Evolutionary conservation across 306 rosid species (phyloP).

Genomic region (Lotus japonicus): DNA sequence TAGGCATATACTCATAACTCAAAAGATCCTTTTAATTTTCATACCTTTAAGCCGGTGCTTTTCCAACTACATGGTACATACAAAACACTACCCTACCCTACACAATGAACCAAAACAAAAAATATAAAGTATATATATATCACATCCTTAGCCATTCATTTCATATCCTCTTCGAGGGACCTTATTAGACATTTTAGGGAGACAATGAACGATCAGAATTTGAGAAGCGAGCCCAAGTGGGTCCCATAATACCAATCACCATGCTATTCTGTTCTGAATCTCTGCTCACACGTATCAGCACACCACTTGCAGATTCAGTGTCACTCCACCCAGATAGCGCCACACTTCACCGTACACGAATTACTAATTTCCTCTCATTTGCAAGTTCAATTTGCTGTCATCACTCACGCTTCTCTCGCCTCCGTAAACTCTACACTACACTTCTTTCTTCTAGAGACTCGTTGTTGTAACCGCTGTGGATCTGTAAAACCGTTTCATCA

Average conservation of each 20-base stretch:
- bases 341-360: constrained; percentile 3
- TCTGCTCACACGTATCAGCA: constrained; percentile 20
- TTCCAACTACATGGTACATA: background rate
- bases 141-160: constrained; percentile 12
- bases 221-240: constrained; percentile 3
- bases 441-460: background rate
- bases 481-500: background rate
- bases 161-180: constrained; percentile 14
- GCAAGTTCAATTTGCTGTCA: background rate
- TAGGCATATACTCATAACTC: background rate
- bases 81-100: background rate
- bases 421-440: constrained; percentile 20
- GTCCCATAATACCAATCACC: constrained; percentile 5
- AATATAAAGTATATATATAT: too few species aligned
- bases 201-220: constrained; percentile 25
- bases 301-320: background rate
- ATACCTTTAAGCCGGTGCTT: background rate
- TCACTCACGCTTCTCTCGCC: constrained; percentile 40
- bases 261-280: background rate
- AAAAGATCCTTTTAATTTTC: constrained; percentile 11
- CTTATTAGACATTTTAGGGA: background rate
- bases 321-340: constrained; percentile 28
- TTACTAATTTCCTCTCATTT: background rate
- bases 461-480: background rate
- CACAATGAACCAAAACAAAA: background rate